Evolutionary conservation across 805 yeast species (phyloP).

Genomic region (Komagataella pastoris): DNA sequence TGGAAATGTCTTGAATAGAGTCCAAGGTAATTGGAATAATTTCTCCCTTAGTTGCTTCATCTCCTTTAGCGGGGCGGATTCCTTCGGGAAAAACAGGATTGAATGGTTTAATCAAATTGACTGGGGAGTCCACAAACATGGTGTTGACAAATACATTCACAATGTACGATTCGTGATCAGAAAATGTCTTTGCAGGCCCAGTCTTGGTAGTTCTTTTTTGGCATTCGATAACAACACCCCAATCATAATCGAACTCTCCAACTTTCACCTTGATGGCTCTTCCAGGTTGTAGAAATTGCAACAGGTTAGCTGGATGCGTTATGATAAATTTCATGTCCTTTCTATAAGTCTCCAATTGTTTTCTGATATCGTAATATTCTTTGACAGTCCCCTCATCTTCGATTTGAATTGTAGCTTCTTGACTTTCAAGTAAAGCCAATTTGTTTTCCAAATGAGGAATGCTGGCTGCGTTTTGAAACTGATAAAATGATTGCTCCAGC

Average conservation of each 20-base stretch:
- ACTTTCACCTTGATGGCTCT: constrained; percentile 63
- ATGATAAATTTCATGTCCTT: constrained; percentile 70
- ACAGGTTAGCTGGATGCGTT: constrained; percentile 80
- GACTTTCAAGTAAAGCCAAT: constrained; percentile 35
- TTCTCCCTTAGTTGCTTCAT: constrained; percentile 61
- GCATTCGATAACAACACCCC: constrained; percentile 83
- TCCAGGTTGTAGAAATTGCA: constrained; percentile 82
- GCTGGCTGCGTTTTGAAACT: constrained; percentile 85
- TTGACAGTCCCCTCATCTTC: constrained; percentile 66
- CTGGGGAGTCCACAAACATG: constrained; percentile 76
- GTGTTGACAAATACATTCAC: constrained; percentile 74
- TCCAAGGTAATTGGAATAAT: constrained; percentile 76
- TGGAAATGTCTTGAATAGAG: constrained; percentile 64
- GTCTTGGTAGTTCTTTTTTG: constrained; percentile 57
- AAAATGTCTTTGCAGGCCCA: constrained; percentile 39
- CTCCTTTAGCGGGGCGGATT: constrained; percentile 67
- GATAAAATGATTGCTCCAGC: constrained; percentile 89
- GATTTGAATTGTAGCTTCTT: constrained; percentile 35
- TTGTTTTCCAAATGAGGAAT: constrained; percentile 76
- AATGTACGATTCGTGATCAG: constrained; percentile 83
- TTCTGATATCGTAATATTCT: constrained; percentile 72
- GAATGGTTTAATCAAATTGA: constrained; percentile 62
- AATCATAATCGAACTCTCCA: constrained; percentile 67
- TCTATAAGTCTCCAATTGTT: constrained; percentile 57
- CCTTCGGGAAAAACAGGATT: constrained; percentile 79